Percentiles rank a stretch among this genome's conserved stretches.
Evolutionary conservation across 2,329 filamentous ascomycete species (phyloP).

Genomic region (Akanthomyces lecanii): DNA sequence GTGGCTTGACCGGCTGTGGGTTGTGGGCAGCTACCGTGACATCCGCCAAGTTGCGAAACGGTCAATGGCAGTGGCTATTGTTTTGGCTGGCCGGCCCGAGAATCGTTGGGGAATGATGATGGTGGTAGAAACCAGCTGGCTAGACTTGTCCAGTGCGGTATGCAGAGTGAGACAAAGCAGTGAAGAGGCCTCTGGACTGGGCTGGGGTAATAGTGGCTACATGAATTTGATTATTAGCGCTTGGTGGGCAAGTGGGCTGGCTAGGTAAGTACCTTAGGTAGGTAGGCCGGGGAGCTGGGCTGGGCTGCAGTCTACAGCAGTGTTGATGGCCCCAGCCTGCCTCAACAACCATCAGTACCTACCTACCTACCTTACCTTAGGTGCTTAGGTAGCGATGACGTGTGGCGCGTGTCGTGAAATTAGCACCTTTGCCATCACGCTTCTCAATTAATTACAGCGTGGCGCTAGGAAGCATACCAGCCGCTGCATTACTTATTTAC

Average conservation of each 20-base stretch:
- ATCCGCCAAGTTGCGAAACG: slow-evolving; percentile 1
- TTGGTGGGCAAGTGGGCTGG: neutral
- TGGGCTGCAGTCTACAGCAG: neutral
- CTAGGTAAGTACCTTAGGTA: neutral
- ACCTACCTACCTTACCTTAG: too few relatives aligned
- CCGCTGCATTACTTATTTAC: neutral
- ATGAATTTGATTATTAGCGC: neutral
- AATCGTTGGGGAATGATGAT: slow-evolving; percentile 10
- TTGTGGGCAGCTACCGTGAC: neutral
- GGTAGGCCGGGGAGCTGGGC: neutral
- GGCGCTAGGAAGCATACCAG: slow-evolving; percentile 6
- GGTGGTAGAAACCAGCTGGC: neutral
- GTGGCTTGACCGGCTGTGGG: neutral
- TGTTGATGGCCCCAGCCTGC: neutral
- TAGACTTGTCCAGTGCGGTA: neutral
- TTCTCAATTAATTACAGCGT: neutral
- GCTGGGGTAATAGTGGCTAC: neutral
- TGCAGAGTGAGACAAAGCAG: slow-evolving; percentile 6
- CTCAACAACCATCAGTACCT: neutral
- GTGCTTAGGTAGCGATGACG: neutral
- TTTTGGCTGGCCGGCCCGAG: neutral
- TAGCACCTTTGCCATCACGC: neutral
- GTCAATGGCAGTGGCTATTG: neutral
- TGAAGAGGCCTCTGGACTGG: neutral
- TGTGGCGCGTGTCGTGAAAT: neutral